Percentiles rank a stretch among this genome's conserved stretches.
These are phyloP conservation scores for Ophiostoma himal-ulmi DNA, from an alignment of 2,329 filamentous ascomycete genomes.

Conservation along the genomic window DNA sequence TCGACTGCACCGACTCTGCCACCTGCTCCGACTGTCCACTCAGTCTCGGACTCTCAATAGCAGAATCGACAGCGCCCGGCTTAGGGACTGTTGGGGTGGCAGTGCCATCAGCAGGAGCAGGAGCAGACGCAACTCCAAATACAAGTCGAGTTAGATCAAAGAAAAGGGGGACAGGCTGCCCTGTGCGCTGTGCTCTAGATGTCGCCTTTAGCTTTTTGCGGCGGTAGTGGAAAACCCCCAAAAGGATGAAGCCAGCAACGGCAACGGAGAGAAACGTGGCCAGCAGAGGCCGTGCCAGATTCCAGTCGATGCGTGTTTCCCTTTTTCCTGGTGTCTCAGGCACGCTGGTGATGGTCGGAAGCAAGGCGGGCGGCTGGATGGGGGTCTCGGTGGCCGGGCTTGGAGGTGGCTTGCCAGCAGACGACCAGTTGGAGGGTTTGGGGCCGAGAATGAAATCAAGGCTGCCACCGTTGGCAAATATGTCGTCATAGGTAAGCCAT, in stretches of 20 bases:
- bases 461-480: neutral
- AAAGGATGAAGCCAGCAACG: neutral
- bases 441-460: neutral
- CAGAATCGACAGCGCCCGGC: too few relatives aligned
- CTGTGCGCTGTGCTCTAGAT: neutral
- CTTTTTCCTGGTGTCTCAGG: neutral
- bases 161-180: neutral
- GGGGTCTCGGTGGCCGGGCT: neutral
- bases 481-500: slow-evolving; percentile 1
- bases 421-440: neutral
- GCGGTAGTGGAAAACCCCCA: neutral
- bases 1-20: too few relatives aligned
- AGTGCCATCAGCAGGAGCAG: too few relatives aligned
- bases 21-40: too few relatives aligned
- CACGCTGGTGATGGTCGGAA: neutral
- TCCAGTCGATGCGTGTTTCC: neutral
- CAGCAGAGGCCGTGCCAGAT: neutral
- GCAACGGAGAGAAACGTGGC: neutral
- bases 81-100: too few relatives aligned
- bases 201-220: neutral
- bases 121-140: too few relatives aligned
- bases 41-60: too few relatives aligned
- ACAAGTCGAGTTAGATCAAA: neutral
- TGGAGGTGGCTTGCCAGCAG: neutral
- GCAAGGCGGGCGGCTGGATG: neutral